Evolutionary conservation across 1,284 basidiomycete species (phyloP), one percentile per base, ranked within the genome.

Genomic region (Melanopsichium pennsylvanicum): DNA sequence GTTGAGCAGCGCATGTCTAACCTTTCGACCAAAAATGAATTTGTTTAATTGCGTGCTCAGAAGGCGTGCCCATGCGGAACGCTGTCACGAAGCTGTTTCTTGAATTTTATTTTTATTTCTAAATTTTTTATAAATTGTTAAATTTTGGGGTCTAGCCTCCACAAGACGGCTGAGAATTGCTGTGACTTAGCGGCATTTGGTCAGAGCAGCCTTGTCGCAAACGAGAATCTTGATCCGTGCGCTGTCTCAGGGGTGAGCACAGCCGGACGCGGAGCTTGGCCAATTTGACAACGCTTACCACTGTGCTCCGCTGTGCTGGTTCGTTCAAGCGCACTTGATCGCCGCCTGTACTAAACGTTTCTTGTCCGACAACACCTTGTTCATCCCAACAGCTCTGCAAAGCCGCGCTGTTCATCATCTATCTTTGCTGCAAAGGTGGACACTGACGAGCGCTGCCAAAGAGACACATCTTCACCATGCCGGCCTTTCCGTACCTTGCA

Each of bases 401-500:
- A 40, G 46, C 27, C 16, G 27, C 49, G 41, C 22, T 32, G 16
- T 18, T 32, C 35, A 15, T 55, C 25, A 13, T 35, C 32, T 43
- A 27, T 26, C n/a, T n/a, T n/a, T n/a, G n/a, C n/a, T 16, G 27
- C 13, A 33, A 42, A 31, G 19, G 32, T 25, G 44, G 49, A 27
- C 11, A 25, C 31, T 35, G 46, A 44, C 40, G 18, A 43, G 43
- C 38, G 29, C 42, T 31, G 29, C 41, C 37, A 36, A 22, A 16
- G n/a, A 36, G 8, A 29, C 25, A 8, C 23, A 29, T 29, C 7
- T n/a, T 18, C 41, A 57, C 4, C 31, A 68, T 61, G 64, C 52
- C 64, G 18, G 5, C 43, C 12, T 70, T 74, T 9, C 71, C 74
- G 3, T 68, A 59, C 38, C 64, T 74, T 18, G 75, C 72, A 27